A percentile compares a stretch with the other conserved stretches of the same genome.
Evolutionary conservation across 179 eudicot species (phyloP).

Genomic region (Vitellaria paradoxa): DNA sequence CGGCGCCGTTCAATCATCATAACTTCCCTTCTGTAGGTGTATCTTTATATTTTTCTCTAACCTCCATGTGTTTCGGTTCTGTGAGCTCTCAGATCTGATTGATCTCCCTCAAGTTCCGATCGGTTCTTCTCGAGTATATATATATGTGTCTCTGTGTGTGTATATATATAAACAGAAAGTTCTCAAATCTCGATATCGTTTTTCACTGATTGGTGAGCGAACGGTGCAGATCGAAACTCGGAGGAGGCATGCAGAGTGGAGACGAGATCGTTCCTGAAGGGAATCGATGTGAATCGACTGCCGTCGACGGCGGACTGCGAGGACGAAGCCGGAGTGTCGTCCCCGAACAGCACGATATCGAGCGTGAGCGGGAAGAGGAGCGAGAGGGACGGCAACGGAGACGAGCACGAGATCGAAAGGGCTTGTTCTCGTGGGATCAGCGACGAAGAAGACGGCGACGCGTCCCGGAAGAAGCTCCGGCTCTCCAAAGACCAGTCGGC

Average conservation of each 20-base stretch:
- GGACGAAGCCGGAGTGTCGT: slow-evolving; percentile 63
- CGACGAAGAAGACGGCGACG: slow-evolving; percentile 77
- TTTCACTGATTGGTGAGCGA: not conserved
- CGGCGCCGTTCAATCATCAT: slow-evolving; percentile 24
- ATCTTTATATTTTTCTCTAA: not conserved
- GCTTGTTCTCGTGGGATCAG: slow-evolving; percentile 53
- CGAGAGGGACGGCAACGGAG: slow-evolving; percentile 42
- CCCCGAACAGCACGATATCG: slow-evolving; percentile 75
- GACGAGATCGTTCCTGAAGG: slow-evolving; percentile 40
- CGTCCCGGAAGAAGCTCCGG: slow-evolving; percentile 59
- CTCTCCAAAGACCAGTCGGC: slow-evolving; percentile 76
- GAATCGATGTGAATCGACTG: slow-evolving; percentile 62
- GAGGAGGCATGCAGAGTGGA: slow-evolving; percentile 34
- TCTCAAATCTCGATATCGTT: not conserved
- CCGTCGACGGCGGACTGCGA: slow-evolving; percentile 44
- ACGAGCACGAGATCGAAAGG: slow-evolving; percentile 44
- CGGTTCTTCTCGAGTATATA: too few relatives aligned
- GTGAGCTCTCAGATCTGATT: not conserved
- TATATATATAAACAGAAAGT: too few relatives aligned
- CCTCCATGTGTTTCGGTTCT: not conserved
- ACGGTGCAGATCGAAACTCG: slow-evolving; percentile 34
- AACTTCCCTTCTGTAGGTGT: slow-evolving; percentile 32
- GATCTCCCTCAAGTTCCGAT: not conserved
- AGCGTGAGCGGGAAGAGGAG: slow-evolving; percentile 61
- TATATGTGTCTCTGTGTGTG: too few relatives aligned